Conservation (phyloP, 1,139 yeast species). For the Diutina rugosa region DNA sequence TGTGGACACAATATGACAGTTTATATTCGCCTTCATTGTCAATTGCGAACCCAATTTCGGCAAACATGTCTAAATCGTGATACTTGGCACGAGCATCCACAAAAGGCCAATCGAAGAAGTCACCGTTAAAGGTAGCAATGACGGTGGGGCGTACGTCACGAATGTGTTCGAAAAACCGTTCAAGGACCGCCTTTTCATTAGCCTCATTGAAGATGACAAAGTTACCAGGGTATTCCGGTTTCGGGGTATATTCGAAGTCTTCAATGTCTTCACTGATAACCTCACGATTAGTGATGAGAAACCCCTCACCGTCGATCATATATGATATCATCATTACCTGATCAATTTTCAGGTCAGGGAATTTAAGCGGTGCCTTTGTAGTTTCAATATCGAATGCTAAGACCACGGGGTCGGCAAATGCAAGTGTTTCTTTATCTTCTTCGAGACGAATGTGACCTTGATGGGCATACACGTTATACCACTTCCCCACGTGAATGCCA, state of each 20-base stretch:
- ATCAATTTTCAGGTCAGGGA: constrained; percentile 88
- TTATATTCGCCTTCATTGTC: constrained; percentile 90
- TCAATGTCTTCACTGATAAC: constrained; percentile 90
- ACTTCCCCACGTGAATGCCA: constrained; percentile 81
- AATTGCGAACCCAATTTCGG: constrained; percentile 87
- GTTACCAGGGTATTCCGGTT: constrained; percentile 85
- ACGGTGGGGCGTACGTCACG: constrained; percentile 86
- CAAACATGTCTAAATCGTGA: constrained; percentile 81
- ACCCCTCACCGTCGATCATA: constrained; percentile 98
- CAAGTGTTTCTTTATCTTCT: constrained; percentile 64
- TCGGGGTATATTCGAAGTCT: constrained; percentile 96
- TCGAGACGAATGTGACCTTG: constrained; percentile 42
- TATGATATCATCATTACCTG: constrained; percentile 98
- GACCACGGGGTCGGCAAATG: constrained; percentile 96
- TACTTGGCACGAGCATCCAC: constrained; percentile 77
- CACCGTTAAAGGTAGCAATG: constrained; percentile 96
- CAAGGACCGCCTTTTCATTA: constrained; percentile 64
- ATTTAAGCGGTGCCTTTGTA: constrained; percentile 89
- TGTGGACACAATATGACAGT: constrained; percentile 84
- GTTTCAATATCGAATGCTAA: constrained; percentile 97
- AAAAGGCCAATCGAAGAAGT: constrained; percentile 98
- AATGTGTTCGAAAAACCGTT: constrained; percentile 80
- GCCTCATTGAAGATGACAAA: constrained; percentile 86
- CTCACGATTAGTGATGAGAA: constrained; percentile 82
- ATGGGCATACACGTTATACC: constrained; percentile 73